Conservation (phyloP, 1,284 basidiomycete species). For the Ganoderma boninense region DNA sequence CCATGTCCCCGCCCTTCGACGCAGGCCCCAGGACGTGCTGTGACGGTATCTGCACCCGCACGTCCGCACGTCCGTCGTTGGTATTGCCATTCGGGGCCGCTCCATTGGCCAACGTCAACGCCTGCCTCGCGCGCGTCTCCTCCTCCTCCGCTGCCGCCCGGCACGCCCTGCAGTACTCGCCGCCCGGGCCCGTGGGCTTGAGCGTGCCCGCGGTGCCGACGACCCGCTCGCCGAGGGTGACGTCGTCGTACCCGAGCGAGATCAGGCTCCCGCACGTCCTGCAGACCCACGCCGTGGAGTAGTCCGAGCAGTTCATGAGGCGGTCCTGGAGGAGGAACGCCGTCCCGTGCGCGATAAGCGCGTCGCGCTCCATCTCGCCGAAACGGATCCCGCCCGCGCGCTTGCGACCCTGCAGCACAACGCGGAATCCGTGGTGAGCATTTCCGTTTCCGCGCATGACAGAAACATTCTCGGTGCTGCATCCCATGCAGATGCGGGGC, state of each 20-base stretch:
- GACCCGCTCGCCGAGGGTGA: constrained; percentile 72
- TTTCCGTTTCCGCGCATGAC: constrained; percentile 5
- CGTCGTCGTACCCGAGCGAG: constrained; percentile 92
- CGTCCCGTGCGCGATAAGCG: constrained; percentile 97
- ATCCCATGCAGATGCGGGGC: not conserved
- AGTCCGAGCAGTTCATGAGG: constrained; percentile 99
- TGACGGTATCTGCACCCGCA: constrained; percentile 70
- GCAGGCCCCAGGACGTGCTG: constrained; percentile 68
- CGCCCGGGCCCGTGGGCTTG: constrained; percentile 71
- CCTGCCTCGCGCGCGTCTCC: constrained; percentile 62
- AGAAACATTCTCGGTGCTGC: not conserved
- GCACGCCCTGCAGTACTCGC: constrained; percentile 95
- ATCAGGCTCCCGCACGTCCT: constrained; percentile 95
- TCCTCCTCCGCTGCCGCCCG: constrained; percentile 72
- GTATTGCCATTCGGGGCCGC: constrained; percentile 45
- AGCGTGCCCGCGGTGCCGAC: constrained; percentile 57
- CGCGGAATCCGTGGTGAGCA: constrained; percentile 2
- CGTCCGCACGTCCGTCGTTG: constrained; percentile 53
- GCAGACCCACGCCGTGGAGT: constrained; percentile 98
- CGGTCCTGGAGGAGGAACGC: constrained; percentile 98
- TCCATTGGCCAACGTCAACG: constrained; percentile 55
- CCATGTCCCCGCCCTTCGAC: constrained; percentile 81
- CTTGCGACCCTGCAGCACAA: constrained; percentile 84
- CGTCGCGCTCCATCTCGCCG: constrained; percentile 99
- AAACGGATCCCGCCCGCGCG: constrained; percentile 99